These are phyloP conservation scores for Neopestalotiopsis sp. DNA, from an alignment of 2,329 filamentous ascomycete species.

Conservation along the genomic window DNA sequence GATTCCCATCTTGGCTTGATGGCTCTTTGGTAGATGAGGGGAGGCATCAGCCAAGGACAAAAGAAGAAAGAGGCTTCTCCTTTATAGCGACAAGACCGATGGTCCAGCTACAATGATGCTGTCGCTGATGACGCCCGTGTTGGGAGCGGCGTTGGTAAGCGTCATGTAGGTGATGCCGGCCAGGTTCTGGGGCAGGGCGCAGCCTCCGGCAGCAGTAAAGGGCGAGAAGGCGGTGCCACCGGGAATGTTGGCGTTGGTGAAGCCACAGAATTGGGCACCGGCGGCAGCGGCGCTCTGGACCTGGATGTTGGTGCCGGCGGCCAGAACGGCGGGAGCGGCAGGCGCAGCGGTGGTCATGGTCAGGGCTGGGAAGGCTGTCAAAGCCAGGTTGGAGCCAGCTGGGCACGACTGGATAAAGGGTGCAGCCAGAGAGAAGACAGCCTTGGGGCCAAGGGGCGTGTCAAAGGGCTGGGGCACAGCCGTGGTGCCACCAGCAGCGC, in stretches of 20 bases:
- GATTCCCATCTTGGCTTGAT: too few species aligned
- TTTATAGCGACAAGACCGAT: conserved; percentile 57
- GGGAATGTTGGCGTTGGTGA: conserved; percentile 64
- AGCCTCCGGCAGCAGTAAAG: conserved; percentile 59
- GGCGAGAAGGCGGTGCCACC: conserved; percentile 65
- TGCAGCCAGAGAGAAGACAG: conserved; percentile 75
- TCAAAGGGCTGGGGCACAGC: conserved; percentile 74
- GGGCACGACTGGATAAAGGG: conserved; percentile 76
- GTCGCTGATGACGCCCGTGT: conserved; percentile 59
- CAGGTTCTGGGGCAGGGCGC: conserved; percentile 65
- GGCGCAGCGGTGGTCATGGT: conserved; percentile 52
- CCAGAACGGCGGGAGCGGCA: conserved; percentile 43
- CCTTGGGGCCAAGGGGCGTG: conserved; percentile 68
- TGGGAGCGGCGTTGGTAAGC: conserved; percentile 60
- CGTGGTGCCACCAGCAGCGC: conserved; percentile 59
- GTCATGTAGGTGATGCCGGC: conserved; percentile 71
- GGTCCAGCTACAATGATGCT: conserved; percentile 70
- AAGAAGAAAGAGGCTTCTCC: too few species aligned
- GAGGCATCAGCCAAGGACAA: neutral
- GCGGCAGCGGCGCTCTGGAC: conserved; percentile 56
- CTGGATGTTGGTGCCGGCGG: conserved; percentile 47
- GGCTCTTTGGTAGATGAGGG: neutral
- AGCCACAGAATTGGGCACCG: conserved; percentile 66
- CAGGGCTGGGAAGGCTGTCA: conserved; percentile 67
- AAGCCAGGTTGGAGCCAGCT: conserved; percentile 64